phyloP scores from a whole-genome alignment of 345 rosid species.

The Moringa oleifera region DNA sequence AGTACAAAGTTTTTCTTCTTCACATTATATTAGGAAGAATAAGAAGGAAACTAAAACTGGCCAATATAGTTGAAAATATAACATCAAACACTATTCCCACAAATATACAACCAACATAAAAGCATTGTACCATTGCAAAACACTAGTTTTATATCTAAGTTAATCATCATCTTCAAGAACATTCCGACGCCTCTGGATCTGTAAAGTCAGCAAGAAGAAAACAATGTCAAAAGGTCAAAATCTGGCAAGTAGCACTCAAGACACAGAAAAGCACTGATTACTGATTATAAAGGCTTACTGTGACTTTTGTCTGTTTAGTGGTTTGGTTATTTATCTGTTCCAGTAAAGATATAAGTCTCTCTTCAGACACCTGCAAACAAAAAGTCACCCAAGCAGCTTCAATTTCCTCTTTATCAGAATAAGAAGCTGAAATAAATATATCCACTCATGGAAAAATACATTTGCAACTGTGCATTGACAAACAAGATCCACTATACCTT shows the following conservation, averaged over 20 bases:
- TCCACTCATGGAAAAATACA: not conserved
- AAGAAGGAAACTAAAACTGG: too few relatives aligned
- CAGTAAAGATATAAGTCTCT: constrained; percentile 75
- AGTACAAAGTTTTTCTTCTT: too few relatives aligned
- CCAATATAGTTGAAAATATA: constrained; percentile 6
- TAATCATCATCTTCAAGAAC: constrained; percentile 87
- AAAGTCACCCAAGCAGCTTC: not conserved
- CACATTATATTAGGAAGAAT: too few relatives aligned
- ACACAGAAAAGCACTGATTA: not conserved
- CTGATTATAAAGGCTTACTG: constrained; percentile 34
- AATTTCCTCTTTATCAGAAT: not conserved
- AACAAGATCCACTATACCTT: constrained; percentile 42
- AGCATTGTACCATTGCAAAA: not conserved
- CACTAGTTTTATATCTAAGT: constrained; percentile 9
- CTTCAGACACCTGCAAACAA: constrained; percentile 70
- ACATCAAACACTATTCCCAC: not conserved
- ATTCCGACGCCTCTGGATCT: constrained; percentile 94
- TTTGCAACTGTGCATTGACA: not conserved
- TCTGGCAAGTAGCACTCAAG: not conserved
- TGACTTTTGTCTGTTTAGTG: constrained; percentile 86
- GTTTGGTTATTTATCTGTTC: constrained; percentile 96
- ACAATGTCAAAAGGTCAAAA: not conserved
- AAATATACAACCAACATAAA: constrained; percentile 8
- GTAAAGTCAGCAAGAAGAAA: constrained; percentile 15
- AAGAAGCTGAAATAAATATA: not conserved